Evolutionary conservation across 2,329 filamentous ascomycete species (phyloP).

Genomic region (Colletotrichum sp.): DNA sequence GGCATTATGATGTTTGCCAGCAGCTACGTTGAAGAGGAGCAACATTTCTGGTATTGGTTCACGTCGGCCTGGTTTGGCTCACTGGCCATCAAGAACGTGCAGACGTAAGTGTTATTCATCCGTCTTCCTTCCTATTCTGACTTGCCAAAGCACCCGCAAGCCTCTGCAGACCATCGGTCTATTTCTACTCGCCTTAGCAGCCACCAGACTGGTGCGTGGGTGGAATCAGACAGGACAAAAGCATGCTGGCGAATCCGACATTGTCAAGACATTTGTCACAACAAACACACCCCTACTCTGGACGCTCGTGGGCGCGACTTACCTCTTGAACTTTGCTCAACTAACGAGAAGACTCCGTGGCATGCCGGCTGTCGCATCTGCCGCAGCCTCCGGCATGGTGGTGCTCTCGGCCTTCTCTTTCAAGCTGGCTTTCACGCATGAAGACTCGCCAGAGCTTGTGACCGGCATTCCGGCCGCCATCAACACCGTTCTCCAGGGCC

Average conservation of each 20-base stretch:
- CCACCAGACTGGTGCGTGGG: constrained; percentile 71
- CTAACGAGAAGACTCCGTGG: constrained; percentile 47
- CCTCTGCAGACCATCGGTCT: constrained; percentile 25
- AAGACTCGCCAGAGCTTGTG: constrained; percentile 87
- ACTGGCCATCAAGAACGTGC: constrained; percentile 53
- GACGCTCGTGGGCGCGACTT: constrained; percentile 72
- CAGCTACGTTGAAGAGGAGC: constrained; percentile 97
- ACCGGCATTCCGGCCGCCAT: constrained; percentile 47
- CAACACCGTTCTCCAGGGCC: constrained; percentile 43
- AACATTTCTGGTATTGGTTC: constrained; percentile 98
- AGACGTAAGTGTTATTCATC: constrained; percentile 33
- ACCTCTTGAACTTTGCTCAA: constrained; percentile 62
- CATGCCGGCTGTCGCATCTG: constrained; percentile 45
- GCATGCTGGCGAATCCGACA: constrained; percentile 87
- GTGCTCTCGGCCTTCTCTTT: constrained; percentile 72
- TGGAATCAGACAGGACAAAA: constrained; percentile 99
- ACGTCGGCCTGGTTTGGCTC: constrained; percentile 72
- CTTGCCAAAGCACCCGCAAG: background rate
- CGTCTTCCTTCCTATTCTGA: background rate
- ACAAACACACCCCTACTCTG: constrained; percentile 74
- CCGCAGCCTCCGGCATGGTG: constrained; percentile 46
- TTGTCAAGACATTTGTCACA: constrained; percentile 74
- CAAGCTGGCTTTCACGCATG: constrained; percentile 86
- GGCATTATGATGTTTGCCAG: constrained; percentile 95
- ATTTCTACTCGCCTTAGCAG: constrained; percentile 51